phyloP scores from a whole-genome alignment of 306 rosid species.

The Dryas drummondii region DNA sequence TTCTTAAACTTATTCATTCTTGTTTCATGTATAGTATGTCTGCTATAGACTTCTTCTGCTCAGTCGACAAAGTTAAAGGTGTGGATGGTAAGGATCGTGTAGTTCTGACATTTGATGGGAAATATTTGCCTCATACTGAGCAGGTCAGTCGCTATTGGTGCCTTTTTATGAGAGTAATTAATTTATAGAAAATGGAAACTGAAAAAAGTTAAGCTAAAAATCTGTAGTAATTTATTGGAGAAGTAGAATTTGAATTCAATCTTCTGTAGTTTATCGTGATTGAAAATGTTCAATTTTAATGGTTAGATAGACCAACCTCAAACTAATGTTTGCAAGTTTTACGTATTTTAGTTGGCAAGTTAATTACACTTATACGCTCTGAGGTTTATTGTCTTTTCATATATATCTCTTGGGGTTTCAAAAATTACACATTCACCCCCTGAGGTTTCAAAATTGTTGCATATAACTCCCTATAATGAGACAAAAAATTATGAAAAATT shows the following conservation, averaged over 20 bases:
- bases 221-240: not conserved
- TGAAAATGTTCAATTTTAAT: not conserved
- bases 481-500: too few relatives aligned
- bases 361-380: too few relatives aligned
- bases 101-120: conserved; percentile 79
- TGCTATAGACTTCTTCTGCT: conserved; percentile 93
- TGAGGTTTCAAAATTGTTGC: too few relatives aligned
- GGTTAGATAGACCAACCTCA: not conserved
- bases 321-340: not conserved
- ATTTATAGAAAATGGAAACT: not conserved
- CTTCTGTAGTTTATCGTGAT: not conserved
- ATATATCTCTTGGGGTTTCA: too few relatives aligned
- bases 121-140: conserved; percentile 76
- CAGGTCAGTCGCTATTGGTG: conserved; percentile 57
- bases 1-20: not conserved
- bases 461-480: too few relatives aligned
- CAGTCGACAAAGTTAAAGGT: conserved; percentile 88
- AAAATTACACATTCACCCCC: too few relatives aligned
- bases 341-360: not conserved
- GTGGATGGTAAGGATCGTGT: conserved; percentile 92
- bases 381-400: too few relatives aligned
- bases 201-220: not conserved
- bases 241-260: conserved; percentile 10
- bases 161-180: conserved; percentile 14
- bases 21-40: conserved; percentile 69